Percentiles rank a stretch among this genome's conserved stretches.
Conservation (phyloP, 805 yeast species). For the Kluyveromyces lactis region DNA sequence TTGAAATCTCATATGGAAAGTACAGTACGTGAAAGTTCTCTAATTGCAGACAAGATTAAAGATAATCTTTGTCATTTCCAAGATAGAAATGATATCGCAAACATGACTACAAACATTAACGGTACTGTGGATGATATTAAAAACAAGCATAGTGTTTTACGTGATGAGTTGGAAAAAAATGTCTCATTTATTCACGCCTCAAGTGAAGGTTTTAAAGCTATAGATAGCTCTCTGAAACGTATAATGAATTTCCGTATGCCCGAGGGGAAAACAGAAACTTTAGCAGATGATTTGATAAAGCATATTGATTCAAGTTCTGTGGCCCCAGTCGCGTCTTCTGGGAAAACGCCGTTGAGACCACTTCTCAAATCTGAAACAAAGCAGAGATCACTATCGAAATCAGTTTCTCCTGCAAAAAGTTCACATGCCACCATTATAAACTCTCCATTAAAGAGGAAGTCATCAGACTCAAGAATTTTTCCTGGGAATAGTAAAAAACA, state of each 20-base stretch:
- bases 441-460: constrained; percentile 7
- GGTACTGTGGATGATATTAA: constrained; percentile 15
- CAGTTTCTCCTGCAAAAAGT: constrained; percentile 8
- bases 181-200: constrained; percentile 8
- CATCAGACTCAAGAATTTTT: not conserved
- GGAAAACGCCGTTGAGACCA: constrained; percentile 14
- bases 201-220: constrained; percentile 6
- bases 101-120: constrained; percentile 11
- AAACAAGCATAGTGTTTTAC: constrained; percentile 10
- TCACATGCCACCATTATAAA: constrained; percentile 2
- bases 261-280: constrained; percentile 4
- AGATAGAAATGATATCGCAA: constrained; percentile 8
- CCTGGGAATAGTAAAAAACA: not conserved
- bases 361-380: not conserved
- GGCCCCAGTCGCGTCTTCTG: constrained; percentile 13
- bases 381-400: constrained; percentile 3
- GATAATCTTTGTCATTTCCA: constrained; percentile 12
- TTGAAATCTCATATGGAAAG: constrained; percentile 15
- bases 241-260: constrained; percentile 4
- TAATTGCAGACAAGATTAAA: constrained; percentile 14
- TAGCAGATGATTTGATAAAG: constrained; percentile 7
- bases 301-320: constrained; percentile 10
- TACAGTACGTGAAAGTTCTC: constrained; percentile 12
- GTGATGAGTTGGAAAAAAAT: constrained; percentile 5
- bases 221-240: constrained; percentile 7